Evolutionary conservation across 78 protist species (phyloP), one percentile per base, ranked within the genome.

Genomic region (Planoprotostelium fungivorum): DNA sequence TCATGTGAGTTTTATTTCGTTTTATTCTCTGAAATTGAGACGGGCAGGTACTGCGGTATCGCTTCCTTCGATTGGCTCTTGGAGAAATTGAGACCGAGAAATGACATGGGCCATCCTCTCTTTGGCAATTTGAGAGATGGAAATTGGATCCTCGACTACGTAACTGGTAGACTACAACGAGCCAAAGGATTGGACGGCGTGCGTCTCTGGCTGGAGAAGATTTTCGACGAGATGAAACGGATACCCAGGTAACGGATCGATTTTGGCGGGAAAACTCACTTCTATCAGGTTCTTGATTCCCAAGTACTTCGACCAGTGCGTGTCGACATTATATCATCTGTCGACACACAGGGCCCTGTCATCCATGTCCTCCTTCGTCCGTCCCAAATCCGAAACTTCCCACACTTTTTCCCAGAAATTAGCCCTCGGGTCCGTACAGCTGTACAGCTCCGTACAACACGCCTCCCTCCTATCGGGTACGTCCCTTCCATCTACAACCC

Each of bases 41-140:
- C 16, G 31, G 16, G 5, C 73, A 51, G 73, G 73, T 51, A 51
- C 16, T 5, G 31, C 16, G 73, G 73, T 51, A 51, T 51, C 16
- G 73, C 73, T 16, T 51, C 73, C 5, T 51, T 51, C 16, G 73
- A 51, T 51, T 51, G 73, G 73, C 16, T 51, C 31, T 16, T 51
- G 73, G 73, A 16, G 16, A 51, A 16, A 51, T 16, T 51, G 31
- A 51, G 73, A 51, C 5, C 31, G 35, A 84, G 35, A 5, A 91
- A 89, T 36, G 95, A 94, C 85, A 93, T 97, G 34, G 97, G 98
- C 28, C 96, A 96, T 10, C 96, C 97, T 25, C 39, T 97, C 1
- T 87, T 94, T 37, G 88, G 63, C 29, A 95, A 96, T 63, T 34
- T 97, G 9, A 89, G 98, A 51, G 84, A 88, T 34, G 98, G 98